Conservation (phyloP, 2,329 filamentous ascomycete species). For the Epichloe aotearoae region DNA sequence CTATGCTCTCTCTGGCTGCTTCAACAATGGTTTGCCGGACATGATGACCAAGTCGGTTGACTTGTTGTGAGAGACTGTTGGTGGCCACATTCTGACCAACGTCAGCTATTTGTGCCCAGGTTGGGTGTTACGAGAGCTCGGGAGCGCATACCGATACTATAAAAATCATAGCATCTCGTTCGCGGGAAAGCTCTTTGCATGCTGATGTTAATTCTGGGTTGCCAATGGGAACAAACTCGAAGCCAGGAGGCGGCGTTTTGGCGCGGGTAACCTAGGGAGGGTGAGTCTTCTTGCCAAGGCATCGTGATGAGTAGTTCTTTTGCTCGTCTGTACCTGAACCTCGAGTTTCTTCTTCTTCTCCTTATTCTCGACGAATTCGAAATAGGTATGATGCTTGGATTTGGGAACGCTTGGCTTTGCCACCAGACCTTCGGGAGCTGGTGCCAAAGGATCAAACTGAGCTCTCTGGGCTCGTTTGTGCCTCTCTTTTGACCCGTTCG, state of each 20-base stretch:
- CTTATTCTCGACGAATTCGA: constrained; percentile 51
- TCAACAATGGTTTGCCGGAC: constrained; percentile 46
- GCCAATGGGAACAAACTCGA: constrained; percentile 49
- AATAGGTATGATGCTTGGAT: constrained; percentile 47
- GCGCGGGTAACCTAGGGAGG: constrained; percentile 36
- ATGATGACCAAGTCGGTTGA: constrained; percentile 48
- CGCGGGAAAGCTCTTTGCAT: constrained; percentile 53
- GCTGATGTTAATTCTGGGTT: constrained; percentile 45
- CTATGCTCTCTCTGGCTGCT: constrained; percentile 28
- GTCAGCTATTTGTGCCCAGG: not conserved
- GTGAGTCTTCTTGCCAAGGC: constrained; percentile 15
- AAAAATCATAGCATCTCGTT: constrained; percentile 49
- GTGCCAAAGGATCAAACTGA: constrained; percentile 20
- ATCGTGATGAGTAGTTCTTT: constrained; percentile 1
- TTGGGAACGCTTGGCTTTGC: constrained; percentile 28
- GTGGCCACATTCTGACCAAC: constrained; percentile 11
- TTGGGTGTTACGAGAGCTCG: not conserved
- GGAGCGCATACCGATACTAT: constrained; percentile 43
- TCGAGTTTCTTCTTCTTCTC: constrained; percentile 54
- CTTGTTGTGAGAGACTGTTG: constrained; percentile 34
- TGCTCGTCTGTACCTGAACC: constrained; percentile 35
- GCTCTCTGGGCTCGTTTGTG: constrained; percentile 20
- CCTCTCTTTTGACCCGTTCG: constrained; percentile 23
- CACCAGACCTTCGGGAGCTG: constrained; percentile 22
- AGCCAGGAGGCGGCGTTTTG: constrained; percentile 42